phyloP scores from a whole-genome alignment of 1,139 yeast genomes.

The Lodderomyces elongisporus region DNA sequence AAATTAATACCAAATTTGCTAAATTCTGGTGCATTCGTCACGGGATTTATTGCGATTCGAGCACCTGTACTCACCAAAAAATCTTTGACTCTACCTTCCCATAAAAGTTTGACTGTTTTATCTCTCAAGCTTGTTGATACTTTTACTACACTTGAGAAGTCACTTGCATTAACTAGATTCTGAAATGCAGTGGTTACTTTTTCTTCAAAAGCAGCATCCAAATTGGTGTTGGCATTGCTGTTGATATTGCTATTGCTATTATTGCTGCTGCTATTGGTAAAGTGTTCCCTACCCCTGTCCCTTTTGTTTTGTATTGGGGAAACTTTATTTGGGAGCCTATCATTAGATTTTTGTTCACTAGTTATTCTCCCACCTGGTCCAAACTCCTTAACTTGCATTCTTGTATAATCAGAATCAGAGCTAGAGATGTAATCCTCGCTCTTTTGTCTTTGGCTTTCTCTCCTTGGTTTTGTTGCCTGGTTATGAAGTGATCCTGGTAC shows the following conservation, averaged over 20 bases:
- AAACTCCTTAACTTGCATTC: not conserved
- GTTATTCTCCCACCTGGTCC: not conserved
- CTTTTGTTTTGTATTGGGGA: not conserved
- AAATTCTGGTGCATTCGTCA: constrained; percentile 32
- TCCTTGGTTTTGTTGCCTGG: not conserved
- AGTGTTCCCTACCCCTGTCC: not conserved
- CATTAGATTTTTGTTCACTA: not conserved
- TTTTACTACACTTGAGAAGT: constrained; percentile 69
- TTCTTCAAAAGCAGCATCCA: not conserved
- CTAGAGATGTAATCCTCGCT: no score
- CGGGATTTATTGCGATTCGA: constrained; percentile 33
- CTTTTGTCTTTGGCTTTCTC: not conserved
- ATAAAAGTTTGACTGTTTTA: constrained; percentile 55
- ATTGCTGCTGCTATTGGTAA: no score
- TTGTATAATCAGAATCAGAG: no score
- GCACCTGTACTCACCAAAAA: constrained; percentile 77
- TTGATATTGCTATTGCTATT: no score
- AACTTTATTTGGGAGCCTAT: not conserved
- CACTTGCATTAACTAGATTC: constrained; percentile 45
- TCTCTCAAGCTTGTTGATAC: constrained; percentile 67
- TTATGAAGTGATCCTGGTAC: not conserved
- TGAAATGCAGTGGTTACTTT: constrained; percentile 52
- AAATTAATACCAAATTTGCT: constrained; percentile 36
- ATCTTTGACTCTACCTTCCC: constrained; percentile 88
- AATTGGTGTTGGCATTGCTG: no score